phyloP scores from a whole-genome alignment of 495 filamentous ascomycete genomes.

The Tuber microsphaerosporum region DNA sequence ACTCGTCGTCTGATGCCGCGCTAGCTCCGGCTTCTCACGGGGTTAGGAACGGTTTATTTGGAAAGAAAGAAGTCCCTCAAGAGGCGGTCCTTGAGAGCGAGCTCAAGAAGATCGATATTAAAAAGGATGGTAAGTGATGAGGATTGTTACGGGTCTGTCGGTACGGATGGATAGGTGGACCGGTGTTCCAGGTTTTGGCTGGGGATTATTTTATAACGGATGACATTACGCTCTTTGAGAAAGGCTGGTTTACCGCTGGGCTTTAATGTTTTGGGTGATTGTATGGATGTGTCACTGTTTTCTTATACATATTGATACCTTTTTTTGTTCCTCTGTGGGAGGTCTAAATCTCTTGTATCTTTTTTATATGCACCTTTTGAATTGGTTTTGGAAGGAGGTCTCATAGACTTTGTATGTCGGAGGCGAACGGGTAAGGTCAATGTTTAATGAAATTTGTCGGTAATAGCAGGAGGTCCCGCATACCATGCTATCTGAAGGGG shows the following conservation, averaged over 20 bases:
- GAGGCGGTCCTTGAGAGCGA: conserved; percentile 36
- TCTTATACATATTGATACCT: background rate
- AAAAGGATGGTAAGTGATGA: conserved; percentile 13
- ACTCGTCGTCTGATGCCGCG: conserved; percentile 19
- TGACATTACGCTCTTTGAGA: background rate
- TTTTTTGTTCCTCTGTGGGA: background rate
- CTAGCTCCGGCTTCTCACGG: conserved; percentile 4
- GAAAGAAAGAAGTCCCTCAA: conserved; percentile 30
- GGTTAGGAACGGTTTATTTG: conserved; percentile 20
- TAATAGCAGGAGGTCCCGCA: background rate
- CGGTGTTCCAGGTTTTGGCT: background rate
- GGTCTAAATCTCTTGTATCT: background rate
- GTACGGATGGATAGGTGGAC: background rate
- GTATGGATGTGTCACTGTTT: background rate
- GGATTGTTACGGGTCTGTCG: background rate
- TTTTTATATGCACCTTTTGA: background rate
- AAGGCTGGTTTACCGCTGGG: background rate
- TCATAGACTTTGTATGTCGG: background rate
- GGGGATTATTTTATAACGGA: background rate
- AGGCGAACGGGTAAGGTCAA: background rate
- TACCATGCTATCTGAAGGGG: background rate
- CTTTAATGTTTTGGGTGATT: background rate
- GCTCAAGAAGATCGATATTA: conserved; percentile 31
- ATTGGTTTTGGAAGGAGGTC: background rate
- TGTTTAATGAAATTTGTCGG: background rate